Percentiles rank a stretch among this genome's conserved stretches.
These are phyloP conservation scores for Trametes cinnabarina DNA, from an alignment of 768 basidiomycete species.

Conservation along the genomic window DNA sequence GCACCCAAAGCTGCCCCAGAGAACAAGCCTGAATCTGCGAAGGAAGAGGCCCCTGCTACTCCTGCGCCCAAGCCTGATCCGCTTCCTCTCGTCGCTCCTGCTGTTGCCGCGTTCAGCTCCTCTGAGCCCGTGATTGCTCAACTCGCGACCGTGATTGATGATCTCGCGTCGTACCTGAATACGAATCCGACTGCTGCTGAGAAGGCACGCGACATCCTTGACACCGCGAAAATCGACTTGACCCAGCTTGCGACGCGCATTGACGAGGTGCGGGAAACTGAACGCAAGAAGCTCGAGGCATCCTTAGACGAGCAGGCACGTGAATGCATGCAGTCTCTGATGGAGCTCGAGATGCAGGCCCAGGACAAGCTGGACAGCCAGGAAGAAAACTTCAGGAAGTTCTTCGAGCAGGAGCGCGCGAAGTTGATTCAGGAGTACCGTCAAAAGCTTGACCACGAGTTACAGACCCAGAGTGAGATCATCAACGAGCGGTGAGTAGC, in stretches of 20 bases:
- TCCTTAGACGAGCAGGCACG: constrained; percentile 78
- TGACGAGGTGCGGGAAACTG: constrained; percentile 76
- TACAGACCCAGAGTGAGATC: constrained; percentile 84
- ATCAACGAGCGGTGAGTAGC: constrained; percentile 87
- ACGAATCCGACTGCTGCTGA: constrained; percentile 65
- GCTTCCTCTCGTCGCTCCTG: constrained; percentile 81
- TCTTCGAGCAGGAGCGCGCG: constrained; percentile 75
- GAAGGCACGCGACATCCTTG: constrained; percentile 72
- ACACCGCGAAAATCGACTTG: constrained; percentile 78
- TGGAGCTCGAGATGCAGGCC: constrained; percentile 81
- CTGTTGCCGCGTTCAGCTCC: constrained; percentile 63
- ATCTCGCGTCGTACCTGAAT: constrained; percentile 80
- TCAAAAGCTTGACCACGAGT: constrained; percentile 80
- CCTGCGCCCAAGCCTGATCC: constrained; percentile 38
- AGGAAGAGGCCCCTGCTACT: constrained; percentile 30
- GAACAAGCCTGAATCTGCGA: constrained; percentile 13
- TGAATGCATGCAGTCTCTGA: constrained; percentile 78
- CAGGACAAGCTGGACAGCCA: constrained; percentile 84
- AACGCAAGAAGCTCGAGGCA: constrained; percentile 62
- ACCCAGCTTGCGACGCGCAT: constrained; percentile 74
- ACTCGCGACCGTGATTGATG: constrained; percentile 90
- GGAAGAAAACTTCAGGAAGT: constrained; percentile 80
- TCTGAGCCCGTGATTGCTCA: constrained; percentile 93
- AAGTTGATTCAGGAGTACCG: constrained; percentile 76
- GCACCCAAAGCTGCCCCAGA: constrained; percentile 15